Percentiles rank a stretch among this genome's conserved stretches.
Evolutionary conservation across 352 stramenopile species (phyloP).

Genomic region (Thraustotheca clavata): DNA sequence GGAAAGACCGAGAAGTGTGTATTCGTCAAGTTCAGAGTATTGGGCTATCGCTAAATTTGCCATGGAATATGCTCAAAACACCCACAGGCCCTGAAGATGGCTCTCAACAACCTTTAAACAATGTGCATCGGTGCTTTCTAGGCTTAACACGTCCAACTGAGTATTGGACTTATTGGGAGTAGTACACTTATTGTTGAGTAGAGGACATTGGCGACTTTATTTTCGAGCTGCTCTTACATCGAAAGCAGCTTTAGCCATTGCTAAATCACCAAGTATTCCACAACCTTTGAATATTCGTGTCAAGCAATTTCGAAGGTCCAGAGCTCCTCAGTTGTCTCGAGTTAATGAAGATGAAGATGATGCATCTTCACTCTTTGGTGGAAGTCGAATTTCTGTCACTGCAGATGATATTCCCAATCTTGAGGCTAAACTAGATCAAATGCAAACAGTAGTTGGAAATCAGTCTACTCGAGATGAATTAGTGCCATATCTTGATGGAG

Average conservation of each 20-base stretch:
- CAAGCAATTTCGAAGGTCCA: background rate
- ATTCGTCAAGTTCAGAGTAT: conserved; percentile 30
- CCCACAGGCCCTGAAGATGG: background rate
- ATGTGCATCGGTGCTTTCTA: conserved; percentile 74
- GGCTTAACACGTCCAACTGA: conserved; percentile 29
- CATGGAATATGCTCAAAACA: conserved; percentile 18
- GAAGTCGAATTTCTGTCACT: conserved; percentile 23
- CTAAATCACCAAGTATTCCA: background rate
- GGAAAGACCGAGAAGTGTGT: conserved; percentile 82
- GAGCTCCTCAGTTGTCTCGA: background rate
- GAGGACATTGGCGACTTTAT: conserved; percentile 38
- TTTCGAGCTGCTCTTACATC: conserved; percentile 75
- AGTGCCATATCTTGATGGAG: conserved; percentile 67
- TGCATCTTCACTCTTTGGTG: conserved; percentile 19
- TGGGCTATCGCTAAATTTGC: conserved; percentile 8
- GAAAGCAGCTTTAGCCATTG: conserved; percentile 26
- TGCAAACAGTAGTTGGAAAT: conserved; percentile 65
- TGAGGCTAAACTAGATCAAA: conserved; percentile 79
- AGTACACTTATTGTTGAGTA: too few species aligned
- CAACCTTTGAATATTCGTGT: conserved; percentile 15
- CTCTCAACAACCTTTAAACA: conserved; percentile 20
- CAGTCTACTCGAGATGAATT: conserved; percentile 63
- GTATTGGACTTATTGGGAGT: too few species aligned
- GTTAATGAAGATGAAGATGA: conserved; percentile 22
- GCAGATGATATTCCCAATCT: conserved; percentile 56